phyloP scores from a whole-genome alignment of 2,329 filamentous ascomycete species.

The Alternaria gaisen region DNA sequence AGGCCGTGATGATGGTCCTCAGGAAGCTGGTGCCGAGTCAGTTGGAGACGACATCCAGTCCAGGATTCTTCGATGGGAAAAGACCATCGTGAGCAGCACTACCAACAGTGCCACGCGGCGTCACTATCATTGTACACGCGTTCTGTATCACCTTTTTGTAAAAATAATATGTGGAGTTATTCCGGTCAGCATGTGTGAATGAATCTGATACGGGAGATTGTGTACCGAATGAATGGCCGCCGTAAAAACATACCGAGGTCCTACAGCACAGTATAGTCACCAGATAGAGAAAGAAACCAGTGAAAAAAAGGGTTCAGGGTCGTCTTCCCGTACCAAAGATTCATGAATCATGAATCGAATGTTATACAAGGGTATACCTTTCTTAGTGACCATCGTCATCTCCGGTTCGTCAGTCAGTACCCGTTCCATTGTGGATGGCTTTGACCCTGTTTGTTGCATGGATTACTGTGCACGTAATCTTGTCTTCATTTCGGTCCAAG shows the following conservation, averaged over 20 bases:
- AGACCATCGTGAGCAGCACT: background rate
- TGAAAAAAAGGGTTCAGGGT: background rate
- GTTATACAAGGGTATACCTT: background rate
- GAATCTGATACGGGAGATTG: background rate
- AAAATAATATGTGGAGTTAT: background rate
- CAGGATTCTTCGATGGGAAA: slow-evolving; percentile 12
- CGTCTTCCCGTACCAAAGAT: background rate
- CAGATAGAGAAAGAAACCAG: background rate
- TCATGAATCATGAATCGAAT: background rate
- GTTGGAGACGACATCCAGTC: background rate
- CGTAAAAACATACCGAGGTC: background rate
- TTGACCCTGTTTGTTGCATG: background rate
- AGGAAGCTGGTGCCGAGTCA: slow-evolving; percentile 33
- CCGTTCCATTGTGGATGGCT: background rate
- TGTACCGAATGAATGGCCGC: background rate
- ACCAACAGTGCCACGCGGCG: background rate
- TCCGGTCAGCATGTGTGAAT: background rate
- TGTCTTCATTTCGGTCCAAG: background rate
- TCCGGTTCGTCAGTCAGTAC: background rate
- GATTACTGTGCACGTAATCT: background rate
- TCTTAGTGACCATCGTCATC: background rate
- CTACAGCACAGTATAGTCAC: background rate
- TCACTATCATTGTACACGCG: background rate
- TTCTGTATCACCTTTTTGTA: background rate
- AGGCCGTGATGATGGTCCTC: slow-evolving; percentile 37